Conservation (phyloP, 2,329 filamentous ascomycete species). For the Xylaria multiplex region DNA sequence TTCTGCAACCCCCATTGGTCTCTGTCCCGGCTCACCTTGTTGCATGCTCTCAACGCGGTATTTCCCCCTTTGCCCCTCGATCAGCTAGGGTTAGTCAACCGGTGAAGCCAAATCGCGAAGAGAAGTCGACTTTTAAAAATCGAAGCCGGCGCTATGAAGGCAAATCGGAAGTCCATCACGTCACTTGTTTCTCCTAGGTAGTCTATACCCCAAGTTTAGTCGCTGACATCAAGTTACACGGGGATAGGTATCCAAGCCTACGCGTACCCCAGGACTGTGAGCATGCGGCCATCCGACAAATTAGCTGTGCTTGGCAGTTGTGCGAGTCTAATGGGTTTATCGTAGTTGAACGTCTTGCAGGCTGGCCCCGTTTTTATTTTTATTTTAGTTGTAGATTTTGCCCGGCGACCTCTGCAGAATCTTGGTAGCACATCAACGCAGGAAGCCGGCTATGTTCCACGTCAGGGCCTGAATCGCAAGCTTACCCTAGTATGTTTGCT, state of each 20-base stretch:
- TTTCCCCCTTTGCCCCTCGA: slow-evolving; percentile 2
- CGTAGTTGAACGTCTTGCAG: background rate
- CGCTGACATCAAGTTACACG: slow-evolving; percentile 14
- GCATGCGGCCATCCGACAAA: slow-evolving; percentile 27
- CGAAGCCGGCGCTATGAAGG: slow-evolving; percentile 15
- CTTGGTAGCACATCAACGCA: slow-evolving; percentile 27
- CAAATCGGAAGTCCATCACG: slow-evolving; percentile 13
- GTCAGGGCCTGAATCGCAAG: slow-evolving; percentile 1
- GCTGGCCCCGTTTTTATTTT: background rate
- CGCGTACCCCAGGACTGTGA: slow-evolving; percentile 23
- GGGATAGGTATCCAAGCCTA: background rate
- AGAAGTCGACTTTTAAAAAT: slow-evolving; percentile 18
- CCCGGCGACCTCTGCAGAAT: slow-evolving; percentile 10
- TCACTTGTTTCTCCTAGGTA: slow-evolving; percentile 3
- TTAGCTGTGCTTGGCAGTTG: background rate
- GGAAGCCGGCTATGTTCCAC: slow-evolving; percentile 24
- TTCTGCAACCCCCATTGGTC: slow-evolving; percentile 19
- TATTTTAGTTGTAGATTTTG: background rate
- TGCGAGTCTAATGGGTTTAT: slow-evolving; percentile 20
- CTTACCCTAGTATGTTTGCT: slow-evolving; percentile 26
- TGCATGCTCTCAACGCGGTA: slow-evolving; percentile 22
- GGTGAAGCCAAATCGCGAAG: slow-evolving; percentile 23
- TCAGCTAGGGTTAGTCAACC: slow-evolving; percentile 17
- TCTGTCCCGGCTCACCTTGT: slow-evolving; percentile 21
- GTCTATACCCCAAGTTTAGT: background rate